These are phyloP conservation scores for Pythium sukuiense DNA, from an alignment of 352 stramenopile genomes.

Conservation along the genomic window DNA sequence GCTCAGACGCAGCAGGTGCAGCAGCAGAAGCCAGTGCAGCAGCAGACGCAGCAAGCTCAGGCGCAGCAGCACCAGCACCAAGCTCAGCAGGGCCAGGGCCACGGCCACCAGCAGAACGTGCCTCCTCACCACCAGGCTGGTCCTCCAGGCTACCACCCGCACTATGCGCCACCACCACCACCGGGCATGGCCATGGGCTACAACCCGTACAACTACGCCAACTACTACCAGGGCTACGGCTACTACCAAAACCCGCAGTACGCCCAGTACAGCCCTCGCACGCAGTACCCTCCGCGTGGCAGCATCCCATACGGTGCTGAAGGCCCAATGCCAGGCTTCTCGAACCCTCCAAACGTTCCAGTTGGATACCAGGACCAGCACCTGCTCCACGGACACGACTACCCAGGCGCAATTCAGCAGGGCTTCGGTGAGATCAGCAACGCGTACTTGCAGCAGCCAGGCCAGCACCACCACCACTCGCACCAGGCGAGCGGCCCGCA, in stretches of 20 bases:
- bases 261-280: slow-evolving; percentile 84
- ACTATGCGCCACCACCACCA: slow-evolving; percentile 82
- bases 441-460: slow-evolving; percentile 69
- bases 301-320: slow-evolving; percentile 85
- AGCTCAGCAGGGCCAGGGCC: slow-evolving; percentile 22
- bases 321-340: slow-evolving; percentile 76
- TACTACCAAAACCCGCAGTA: slow-evolving; percentile 90
- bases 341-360: slow-evolving; percentile 73
- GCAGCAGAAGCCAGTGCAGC: slow-evolving; percentile 30
- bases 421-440: slow-evolving; percentile 84
- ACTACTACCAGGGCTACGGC: slow-evolving; percentile 85
- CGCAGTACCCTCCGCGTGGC: slow-evolving; percentile 81
- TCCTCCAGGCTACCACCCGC: slow-evolving; percentile 76
- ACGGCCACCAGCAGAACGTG: slow-evolving; percentile 42
- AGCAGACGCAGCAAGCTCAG: slow-evolving; percentile 12
- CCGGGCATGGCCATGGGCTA: slow-evolving; percentile 86
- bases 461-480: slow-evolving; percentile 39
- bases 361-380: slow-evolving; percentile 84
- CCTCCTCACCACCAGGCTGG: slow-evolving; percentile 65
- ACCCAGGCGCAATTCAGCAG: slow-evolving; percentile 67
- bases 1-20: slow-evolving; percentile 31
- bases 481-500: slow-evolving; percentile 55
- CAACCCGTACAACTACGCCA: slow-evolving; percentile 88
- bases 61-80: slow-evolving; percentile 36
- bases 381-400: slow-evolving; percentile 83